Evolutionary conservation across 164 flowering plant genomes (phyloP).

Genomic region (Paratinospora sagittata): DNA sequence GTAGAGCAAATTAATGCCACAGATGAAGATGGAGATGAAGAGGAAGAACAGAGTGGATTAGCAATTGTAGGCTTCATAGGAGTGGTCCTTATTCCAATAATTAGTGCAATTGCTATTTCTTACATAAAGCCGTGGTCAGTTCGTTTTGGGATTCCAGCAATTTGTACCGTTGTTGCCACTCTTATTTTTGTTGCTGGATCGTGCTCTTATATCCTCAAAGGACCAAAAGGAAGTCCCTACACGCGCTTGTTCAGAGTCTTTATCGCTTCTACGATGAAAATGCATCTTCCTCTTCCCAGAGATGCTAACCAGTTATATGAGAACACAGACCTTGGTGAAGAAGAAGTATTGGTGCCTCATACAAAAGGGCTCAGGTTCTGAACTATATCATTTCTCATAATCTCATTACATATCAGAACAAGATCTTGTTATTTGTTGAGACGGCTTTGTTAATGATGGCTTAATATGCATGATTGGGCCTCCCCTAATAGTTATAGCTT

Average conservation of each 20-base stretch:
- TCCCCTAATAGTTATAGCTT: too few species aligned
- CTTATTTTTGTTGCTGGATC: constrained; percentile 17
- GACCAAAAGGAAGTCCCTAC: constrained; percentile 25
- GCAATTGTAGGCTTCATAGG: not conserved
- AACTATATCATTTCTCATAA: not conserved
- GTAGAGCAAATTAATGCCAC: constrained; percentile 7
- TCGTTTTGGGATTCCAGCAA: constrained; percentile 33
- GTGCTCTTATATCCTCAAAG: constrained; percentile 4
- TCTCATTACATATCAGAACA: too few species aligned
- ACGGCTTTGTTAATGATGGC: too few species aligned
- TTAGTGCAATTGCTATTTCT: not conserved
- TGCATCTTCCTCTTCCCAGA: constrained; percentile 11
- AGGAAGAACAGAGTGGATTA: not conserved
- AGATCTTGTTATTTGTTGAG: too few species aligned
- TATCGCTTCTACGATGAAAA: constrained; percentile 25
- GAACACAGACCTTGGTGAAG: not conserved
- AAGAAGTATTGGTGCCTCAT: constrained; percentile 11
- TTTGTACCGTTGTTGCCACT: constrained; percentile 20
- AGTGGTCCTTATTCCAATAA: not conserved
- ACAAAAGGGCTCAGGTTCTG: constrained; percentile 26
- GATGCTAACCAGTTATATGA: constrained; percentile 28
- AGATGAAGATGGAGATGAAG: not conserved
- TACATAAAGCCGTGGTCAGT: constrained; percentile 9
- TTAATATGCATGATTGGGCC: too few species aligned
- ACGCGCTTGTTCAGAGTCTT: constrained; percentile 30